These are phyloP conservation scores for Magnusiomyces paraingens DNA, from an alignment of 1,139 yeast genomes.

Conservation along the genomic window DNA sequence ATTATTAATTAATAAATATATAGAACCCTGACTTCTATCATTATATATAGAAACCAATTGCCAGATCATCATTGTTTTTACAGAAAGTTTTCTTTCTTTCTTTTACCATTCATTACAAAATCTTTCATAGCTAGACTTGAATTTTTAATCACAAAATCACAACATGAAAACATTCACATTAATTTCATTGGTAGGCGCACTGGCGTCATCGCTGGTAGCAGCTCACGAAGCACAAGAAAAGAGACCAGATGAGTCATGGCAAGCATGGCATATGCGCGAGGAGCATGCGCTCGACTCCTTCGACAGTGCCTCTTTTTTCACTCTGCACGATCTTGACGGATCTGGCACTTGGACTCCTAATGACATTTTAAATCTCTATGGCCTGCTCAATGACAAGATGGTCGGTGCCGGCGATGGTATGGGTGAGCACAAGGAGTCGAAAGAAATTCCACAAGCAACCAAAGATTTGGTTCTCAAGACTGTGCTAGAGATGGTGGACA, in stretches of 20 bases:
- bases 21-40: no score
- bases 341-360: conserved; percentile 36
- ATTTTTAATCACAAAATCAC: no score
- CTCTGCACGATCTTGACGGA: conserved; percentile 64
- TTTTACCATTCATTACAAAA: no score
- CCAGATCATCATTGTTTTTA: no score
- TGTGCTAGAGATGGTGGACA: conserved; percentile 57
- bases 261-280: conserved; percentile 67
- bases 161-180: not conserved
- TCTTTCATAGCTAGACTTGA: no score
- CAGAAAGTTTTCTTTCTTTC: no score
- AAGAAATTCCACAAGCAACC: conserved; percentile 47
- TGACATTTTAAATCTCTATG: conserved; percentile 78
- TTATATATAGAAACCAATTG: no score
- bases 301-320: conserved; percentile 74
- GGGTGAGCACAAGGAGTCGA: conserved; percentile 68
- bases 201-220: no score
- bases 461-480: conserved; percentile 51
- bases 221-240: conserved; percentile 3
- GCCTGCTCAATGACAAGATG: conserved; percentile 54
- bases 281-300: conserved; percentile 76
- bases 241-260: conserved; percentile 29
- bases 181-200: not conserved
- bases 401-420: conserved; percentile 89
- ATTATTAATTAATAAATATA: no score